These are phyloP conservation scores for Apiospora kogelbergensis DNA, from an alignment of 2,329 filamentous ascomycete genomes.

Conservation along the genomic window DNA sequence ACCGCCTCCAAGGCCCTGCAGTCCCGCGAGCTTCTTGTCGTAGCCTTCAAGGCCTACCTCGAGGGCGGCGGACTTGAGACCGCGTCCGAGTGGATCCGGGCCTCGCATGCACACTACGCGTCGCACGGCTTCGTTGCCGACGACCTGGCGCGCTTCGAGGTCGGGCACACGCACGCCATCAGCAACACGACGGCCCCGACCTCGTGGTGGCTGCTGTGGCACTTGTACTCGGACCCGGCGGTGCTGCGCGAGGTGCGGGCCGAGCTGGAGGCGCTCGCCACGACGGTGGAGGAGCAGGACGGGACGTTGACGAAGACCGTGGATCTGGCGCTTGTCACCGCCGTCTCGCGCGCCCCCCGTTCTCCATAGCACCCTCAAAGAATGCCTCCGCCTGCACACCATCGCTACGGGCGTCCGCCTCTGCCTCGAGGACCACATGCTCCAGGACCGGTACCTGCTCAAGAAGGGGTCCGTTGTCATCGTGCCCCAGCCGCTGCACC, in stretches of 20 bases:
- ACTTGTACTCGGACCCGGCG: slow-evolving; percentile 21
- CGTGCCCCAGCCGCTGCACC: slow-evolving; percentile 19
- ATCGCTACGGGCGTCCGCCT: slow-evolving; percentile 22
- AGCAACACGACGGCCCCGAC: slow-evolving; percentile 23
- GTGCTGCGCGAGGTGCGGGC: slow-evolving; percentile 23
- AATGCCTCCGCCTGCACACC: slow-evolving; percentile 25
- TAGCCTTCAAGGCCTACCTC: no score
- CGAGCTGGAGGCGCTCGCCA: not conserved
- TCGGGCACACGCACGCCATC: slow-evolving; percentile 27
- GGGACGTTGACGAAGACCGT: no score
- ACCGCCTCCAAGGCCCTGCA: no score
- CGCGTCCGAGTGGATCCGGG: no score
- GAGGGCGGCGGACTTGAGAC: no score
- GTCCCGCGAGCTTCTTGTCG: no score
- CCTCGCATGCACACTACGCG: no score
- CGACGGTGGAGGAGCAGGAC: slow-evolving; percentile 8
- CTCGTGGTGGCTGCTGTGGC: slow-evolving; percentile 26
- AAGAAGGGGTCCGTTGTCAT: slow-evolving; percentile 22
- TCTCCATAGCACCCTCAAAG: slow-evolving; percentile 29
- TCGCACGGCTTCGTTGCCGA: slow-evolving; percentile 17
- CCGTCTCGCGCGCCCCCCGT: not conserved
- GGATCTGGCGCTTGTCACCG: no score
- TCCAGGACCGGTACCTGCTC: slow-evolving; percentile 19
- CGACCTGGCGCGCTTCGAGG: slow-evolving; percentile 26
- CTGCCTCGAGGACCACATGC: slow-evolving; percentile 23